Percentiles rank a stretch among this genome's conserved stretches.
phyloP scores from a whole-genome alignment of 352 stramenopile species.

The Pythium periplocum region DNA sequence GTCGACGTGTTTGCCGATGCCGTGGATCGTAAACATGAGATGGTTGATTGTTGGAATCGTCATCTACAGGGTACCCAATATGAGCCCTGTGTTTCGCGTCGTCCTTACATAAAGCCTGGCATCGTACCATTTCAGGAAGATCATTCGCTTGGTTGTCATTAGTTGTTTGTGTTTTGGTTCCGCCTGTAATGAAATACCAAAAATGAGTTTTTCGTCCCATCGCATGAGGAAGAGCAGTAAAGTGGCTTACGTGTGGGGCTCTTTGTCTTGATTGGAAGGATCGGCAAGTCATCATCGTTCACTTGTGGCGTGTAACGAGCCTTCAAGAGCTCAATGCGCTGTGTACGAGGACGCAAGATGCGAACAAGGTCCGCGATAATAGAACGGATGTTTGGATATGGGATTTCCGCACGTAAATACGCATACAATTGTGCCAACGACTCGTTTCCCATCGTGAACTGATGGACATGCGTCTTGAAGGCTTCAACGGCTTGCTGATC shows the following conservation, averaged over 20 bases:
- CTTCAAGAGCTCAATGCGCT: too few relatives aligned
- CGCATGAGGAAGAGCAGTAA: too few relatives aligned
- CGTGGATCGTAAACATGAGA: constrained; percentile 84
- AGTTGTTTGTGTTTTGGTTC: constrained; percentile 20
- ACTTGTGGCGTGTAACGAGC: too few relatives aligned
- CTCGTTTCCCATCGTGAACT: constrained; percentile 69
- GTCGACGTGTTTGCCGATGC: constrained; percentile 81
- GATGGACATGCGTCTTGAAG: constrained; percentile 72
- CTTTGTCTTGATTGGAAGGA: too few relatives aligned
- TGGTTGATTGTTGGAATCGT: constrained; percentile 72
- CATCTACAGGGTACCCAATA: constrained; percentile 29
- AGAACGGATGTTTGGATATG: constrained; percentile 38
- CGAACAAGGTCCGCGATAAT: constrained; percentile 82
- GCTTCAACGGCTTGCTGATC: constrained; percentile 63
- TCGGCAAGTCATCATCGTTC: too few relatives aligned
- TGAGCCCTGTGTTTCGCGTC: too few relatives aligned
- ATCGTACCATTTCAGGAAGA: constrained; percentile 58
- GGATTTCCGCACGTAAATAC: constrained; percentile 57
- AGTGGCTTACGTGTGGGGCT: too few relatives aligned
- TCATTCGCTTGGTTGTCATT: constrained; percentile 67
- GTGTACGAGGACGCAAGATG: background rate
- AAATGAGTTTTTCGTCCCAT: too few relatives aligned
- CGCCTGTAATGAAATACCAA: too few relatives aligned
- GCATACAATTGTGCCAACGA: constrained; percentile 54
- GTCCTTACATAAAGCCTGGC: background rate